Base-by-base conservation (phyloP, 371 early-diverging fungal species). In the Paraphysoderma sedebokerense region DNA sequence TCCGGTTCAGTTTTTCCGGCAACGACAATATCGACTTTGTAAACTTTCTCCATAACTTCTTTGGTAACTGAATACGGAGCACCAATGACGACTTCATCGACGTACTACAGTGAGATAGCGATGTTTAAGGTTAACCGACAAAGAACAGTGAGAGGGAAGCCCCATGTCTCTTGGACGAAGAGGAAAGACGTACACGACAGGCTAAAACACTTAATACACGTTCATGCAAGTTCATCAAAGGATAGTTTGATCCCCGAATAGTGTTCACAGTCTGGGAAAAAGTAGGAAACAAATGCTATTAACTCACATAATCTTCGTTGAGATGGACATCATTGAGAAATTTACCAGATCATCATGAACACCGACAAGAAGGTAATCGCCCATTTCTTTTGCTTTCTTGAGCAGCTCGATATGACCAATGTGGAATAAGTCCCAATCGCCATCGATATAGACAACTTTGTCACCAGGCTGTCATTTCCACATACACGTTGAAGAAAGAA, bases 341-440 rank as follows among this genome's bases (percentile, higher is more conserved):
- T n/a, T n/a, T n/a, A n/a, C n/a, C n/a, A n/a, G n/a, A n/a, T 93
- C 92, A 54, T 86, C 85, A 57, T 90, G 90, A 17, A 98, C 72
- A 31, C 98, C 98, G 11, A 91, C 95, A 19, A 98, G 66, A 46
- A 98, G 61, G 51, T 81, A 91, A 61, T 88, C 82, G 38, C 92
- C 91, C 38, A 77, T 60, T 51, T 72, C 77, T 52, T 77, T 84
- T 30, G 89, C 92, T 51, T 82, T 76, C 56, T 80, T 80, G 57
- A 98, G 67, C 59, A 92, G 87, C 63, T 86, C 85, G 57, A 87
- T 82, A 62, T 98, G 96, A 27, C 98, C 98, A 5, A 81, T 72
- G 65, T 95, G 98, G 75, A 93, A 97, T 51, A 97, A 60, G 58
- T 97, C 98, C 66, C 90, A 97, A 12, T 86, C 82, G 15, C 98